A percentile compares a stretch with the other conserved stretches of the same genome.
These are phyloP conservation scores for Apiotrichum akiyoshidainum DNA, from an alignment of 1,284 basidiomycete species.

Conservation along the genomic window DNA sequence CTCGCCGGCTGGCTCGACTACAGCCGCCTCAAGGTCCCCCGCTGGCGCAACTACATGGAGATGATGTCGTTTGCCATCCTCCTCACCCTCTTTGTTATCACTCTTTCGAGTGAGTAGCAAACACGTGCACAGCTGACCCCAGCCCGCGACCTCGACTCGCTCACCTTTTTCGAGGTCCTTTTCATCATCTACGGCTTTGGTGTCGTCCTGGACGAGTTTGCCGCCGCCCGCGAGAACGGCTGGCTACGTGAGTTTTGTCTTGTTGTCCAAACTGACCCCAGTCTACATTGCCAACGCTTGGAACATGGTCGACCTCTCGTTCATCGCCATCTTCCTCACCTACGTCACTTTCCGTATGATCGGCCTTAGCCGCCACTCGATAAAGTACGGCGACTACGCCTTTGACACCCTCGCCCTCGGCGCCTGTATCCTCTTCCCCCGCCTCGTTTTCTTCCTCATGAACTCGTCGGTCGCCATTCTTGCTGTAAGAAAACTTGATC, in stretches of 20 bases:
- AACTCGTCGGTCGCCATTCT: constrained; percentile 78
- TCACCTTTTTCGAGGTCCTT: constrained; percentile 62
- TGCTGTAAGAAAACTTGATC: constrained; percentile 52
- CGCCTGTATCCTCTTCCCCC: constrained; percentile 80
- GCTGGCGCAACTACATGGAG: constrained; percentile 73
- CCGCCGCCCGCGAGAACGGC: constrained; percentile 64
- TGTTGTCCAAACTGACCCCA: constrained; percentile 32
- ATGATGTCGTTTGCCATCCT: constrained; percentile 68
- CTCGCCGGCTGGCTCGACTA: constrained; percentile 77
- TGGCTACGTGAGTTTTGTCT: constrained; percentile 66
- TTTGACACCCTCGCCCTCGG: constrained; percentile 81
- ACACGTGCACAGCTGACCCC: constrained; percentile 4
- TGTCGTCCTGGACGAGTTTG: constrained; percentile 64
- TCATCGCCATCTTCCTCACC: constrained; percentile 66
- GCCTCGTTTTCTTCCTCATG: constrained; percentile 80
- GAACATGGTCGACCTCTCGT: constrained; percentile 81
- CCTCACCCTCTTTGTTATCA: constrained; percentile 62
- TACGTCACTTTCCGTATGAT: constrained; percentile 67
- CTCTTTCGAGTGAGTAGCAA: constrained; percentile 58
- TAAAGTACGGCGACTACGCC: constrained; percentile 62
- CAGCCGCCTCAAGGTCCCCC: constrained; percentile 70
- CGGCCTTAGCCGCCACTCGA: constrained; percentile 61
- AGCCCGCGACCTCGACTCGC: constrained; percentile 59
- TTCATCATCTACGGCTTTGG: constrained; percentile 73
- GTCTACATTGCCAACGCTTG: constrained; percentile 81